A percentile compares a stretch with the other conserved stretches of the same genome.
phyloP scores from a whole-genome alignment of 257 asterid species.

The Penstemon newberryi region DNA sequence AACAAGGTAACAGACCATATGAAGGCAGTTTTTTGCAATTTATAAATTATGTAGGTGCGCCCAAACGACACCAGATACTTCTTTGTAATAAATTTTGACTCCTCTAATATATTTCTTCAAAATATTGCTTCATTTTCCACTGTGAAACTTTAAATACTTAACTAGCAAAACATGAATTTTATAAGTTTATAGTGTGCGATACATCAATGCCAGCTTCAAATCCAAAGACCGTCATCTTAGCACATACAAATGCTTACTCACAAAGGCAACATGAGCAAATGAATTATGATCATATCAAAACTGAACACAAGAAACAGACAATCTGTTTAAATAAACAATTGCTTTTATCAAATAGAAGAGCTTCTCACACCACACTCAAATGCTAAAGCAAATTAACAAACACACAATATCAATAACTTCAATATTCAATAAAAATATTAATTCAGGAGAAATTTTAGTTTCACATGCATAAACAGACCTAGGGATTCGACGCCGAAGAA shows the following conservation, averaged over 20 bases:
- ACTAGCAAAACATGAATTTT: not conserved
- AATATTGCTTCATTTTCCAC: not conserved
- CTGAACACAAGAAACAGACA: not conserved
- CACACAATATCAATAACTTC: not conserved
- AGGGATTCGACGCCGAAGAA: conserved; percentile 47
- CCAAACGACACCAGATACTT: not conserved
- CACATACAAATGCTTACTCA: conserved; percentile 6
- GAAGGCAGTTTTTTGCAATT: not conserved
- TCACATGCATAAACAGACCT: conserved; percentile 37
- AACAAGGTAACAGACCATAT: not conserved
- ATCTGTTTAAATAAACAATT: not conserved
- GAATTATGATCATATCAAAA: not conserved
- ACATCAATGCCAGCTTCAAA: not conserved
- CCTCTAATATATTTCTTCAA: not conserved
- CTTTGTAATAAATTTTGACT: not conserved
- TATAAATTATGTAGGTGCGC: not conserved
- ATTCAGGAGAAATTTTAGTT: conserved; percentile 3
- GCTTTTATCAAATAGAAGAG: conserved; percentile 8
- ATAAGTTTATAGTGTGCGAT: not conserved
- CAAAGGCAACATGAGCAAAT: not conserved
- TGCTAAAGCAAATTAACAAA: conserved; percentile 2
- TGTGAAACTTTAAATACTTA: not conserved
- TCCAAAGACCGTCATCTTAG: not conserved
- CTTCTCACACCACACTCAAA: conserved; percentile 7
- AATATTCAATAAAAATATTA: conserved; percentile 10